Conservation (phyloP, 371 early-diverging fungal genomes). For the Mucor saturninus region DNA sequence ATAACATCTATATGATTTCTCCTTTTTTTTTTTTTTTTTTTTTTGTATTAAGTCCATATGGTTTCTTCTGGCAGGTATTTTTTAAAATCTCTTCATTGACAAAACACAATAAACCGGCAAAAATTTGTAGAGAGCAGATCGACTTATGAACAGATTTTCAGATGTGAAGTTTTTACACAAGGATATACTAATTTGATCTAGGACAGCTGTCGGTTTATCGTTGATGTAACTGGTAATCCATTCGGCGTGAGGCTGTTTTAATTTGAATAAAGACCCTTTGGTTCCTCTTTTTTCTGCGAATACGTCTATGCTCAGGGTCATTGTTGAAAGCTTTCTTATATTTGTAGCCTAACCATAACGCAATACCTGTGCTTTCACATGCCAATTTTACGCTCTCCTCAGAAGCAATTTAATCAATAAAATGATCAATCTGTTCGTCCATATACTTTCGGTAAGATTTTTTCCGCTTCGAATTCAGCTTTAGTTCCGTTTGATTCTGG, state of each 20-base stretch:
- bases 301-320: no score
- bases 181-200: slow-evolving; percentile 58
- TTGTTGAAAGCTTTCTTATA: no score
- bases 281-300: not conserved
- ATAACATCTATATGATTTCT: slow-evolving; percentile 4
- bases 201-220: slow-evolving; percentile 93
- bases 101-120: slow-evolving; percentile 1
- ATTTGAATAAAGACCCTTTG: not conserved
- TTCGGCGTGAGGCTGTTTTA: not conserved
- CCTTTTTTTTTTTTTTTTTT: no score
- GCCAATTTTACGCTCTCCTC: not conserved
- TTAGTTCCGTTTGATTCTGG: not conserved
- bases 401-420: slow-evolving; percentile 1
- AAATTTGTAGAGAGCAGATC: slow-evolving; percentile 5
- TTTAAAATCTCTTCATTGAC: slow-evolving; percentile 1
- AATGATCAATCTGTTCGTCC: not conserved
- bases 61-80: not conserved
- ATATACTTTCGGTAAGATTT: not conserved
- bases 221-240: slow-evolving; percentile 31
- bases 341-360: no score
- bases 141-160: not conserved
- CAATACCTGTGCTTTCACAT: not conserved
- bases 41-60: no score
- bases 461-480: not conserved
- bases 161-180: not conserved